Base-by-base conservation (phyloP, 139 green algal species). In the Auxenochlorella pyrenoidosa region DNA sequence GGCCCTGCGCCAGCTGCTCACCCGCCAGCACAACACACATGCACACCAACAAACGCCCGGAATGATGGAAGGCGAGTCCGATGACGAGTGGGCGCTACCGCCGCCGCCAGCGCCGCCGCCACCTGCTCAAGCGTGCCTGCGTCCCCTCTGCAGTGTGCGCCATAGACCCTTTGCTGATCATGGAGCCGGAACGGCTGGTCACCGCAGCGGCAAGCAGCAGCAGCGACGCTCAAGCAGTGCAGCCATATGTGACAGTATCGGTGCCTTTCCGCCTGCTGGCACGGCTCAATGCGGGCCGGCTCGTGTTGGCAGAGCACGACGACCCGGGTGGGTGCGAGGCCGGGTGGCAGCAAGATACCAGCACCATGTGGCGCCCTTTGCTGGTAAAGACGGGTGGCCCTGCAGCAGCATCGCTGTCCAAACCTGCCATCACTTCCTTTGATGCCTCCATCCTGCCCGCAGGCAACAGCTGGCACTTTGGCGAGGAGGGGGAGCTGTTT, bases 401-500 rank as follows among this genome's bases (percentile, higher is more conserved):
- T 54, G 47, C 47, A 54, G 47, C 47, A 54, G 8, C 10, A 10
- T 10, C 47, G 47, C 10, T 54, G 47, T 54, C 10, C 47, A 54
- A 54, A 10, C 66, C 32, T 73, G 30, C 4, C 66, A 40, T 15
- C 32, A 24, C 34, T 47, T 34, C 15, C 22, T 34, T 41, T 34
- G 10, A 2, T 0, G 15, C 34, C 5, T 34, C 28, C 13, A 34
- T 47, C 13, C 70, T 75, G 70, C 16, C 70, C 30, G 70, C 70
- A 40, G 80, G 80, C 59, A 85, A 85, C 80, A 66, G 75, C 63
- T 85, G 80, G 80, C 47, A 47, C 22, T 85, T 85, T 85, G 80
- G 80, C 80, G 38, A 85, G 63, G 24, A 59, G 32, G 80, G 58
- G 5, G 80, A 85, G 63, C 63, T 85, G 13, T 85, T 85, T 32